A percentile compares a stretch with the other conserved stretches of the same genome.
phyloP scores from a whole-genome alignment of 23 red algal species.

The Agarophyton chilense region DNA sequence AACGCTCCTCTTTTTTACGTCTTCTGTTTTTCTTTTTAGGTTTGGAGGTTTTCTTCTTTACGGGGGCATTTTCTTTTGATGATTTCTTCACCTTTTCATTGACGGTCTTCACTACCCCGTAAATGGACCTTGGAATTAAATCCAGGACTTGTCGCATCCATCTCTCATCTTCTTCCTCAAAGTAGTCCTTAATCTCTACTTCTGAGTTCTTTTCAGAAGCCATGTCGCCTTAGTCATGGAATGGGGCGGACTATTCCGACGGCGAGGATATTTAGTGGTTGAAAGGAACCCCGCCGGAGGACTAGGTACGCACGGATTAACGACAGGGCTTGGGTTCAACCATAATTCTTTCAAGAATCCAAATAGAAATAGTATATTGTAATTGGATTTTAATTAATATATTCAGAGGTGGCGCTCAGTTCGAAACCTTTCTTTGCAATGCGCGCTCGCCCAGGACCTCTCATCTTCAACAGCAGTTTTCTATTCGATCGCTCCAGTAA shows the following conservation, averaged over 20 bases:
- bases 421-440: too few relatives aligned
- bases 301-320: too few relatives aligned
- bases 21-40: constrained; percentile 7
- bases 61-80: neutral
- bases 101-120: neutral
- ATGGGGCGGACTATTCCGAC: too few relatives aligned
- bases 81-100: constrained; percentile 6
- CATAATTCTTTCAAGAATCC: too few relatives aligned
- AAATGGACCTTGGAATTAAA: constrained; percentile 33
- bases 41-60: neutral
- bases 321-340: too few relatives aligned
- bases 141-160: constrained; percentile 51
- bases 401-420: too few relatives aligned
- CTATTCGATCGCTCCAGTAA: neutral
- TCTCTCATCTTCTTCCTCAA: constrained; percentile 26
- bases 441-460: neutral
- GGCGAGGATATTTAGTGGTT: too few relatives aligned
- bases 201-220: neutral
- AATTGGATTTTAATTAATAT: too few relatives aligned
- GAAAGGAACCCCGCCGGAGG: too few relatives aligned
- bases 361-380: too few relatives aligned
- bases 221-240: neutral
- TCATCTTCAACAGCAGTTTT: neutral
- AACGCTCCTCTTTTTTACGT: neutral
- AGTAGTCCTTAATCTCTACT: neutral